These are phyloP conservation scores for Phytopythium montanum DNA, from an alignment of 352 stramenopile genomes.

Conservation along the genomic window DNA sequence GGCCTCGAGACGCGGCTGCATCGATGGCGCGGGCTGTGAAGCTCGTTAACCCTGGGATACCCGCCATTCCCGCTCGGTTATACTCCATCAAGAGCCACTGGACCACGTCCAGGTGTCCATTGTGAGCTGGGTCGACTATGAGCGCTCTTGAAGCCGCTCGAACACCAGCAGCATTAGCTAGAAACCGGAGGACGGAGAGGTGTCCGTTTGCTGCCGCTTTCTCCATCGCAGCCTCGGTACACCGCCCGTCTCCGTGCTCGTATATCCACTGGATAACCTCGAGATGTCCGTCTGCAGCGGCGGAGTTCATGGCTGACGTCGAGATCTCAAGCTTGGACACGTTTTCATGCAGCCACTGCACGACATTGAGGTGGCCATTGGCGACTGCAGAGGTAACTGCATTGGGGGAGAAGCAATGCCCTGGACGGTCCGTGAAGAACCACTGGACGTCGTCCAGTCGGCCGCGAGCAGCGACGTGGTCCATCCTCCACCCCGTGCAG, in stretches of 20 bases:
- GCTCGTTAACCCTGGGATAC: not conserved
- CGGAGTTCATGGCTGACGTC: not conserved
- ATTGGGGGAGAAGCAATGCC: not conserved
- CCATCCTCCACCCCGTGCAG: not conserved
- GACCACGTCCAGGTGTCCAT: not conserved
- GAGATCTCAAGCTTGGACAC: not conserved
- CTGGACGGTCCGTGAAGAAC: not conserved
- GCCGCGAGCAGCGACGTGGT: not conserved
- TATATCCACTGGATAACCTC: not conserved
- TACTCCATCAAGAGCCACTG: not conserved
- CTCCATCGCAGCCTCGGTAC: not conserved
- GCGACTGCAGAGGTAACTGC: not conserved
- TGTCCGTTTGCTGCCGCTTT: not conserved
- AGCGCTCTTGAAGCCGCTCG: not conserved
- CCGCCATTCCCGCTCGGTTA: not conserved
- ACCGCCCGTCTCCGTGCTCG: not conserved
- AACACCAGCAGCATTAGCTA: not conserved
- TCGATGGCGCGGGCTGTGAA: not conserved
- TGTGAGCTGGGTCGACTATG: not conserved
- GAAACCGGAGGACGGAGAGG: not conserved
- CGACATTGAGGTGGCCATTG: not conserved
- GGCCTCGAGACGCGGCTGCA: not conserved
- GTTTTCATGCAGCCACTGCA: slow-evolving; percentile 1
- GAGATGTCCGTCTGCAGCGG: not conserved
- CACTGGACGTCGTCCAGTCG: not conserved